Percentiles rank a stretch among this genome's conserved stretches.
phyloP scores from a whole-genome alignment of 2,329 filamentous ascomycete genomes.

The Penicillium janthinellum region DNA sequence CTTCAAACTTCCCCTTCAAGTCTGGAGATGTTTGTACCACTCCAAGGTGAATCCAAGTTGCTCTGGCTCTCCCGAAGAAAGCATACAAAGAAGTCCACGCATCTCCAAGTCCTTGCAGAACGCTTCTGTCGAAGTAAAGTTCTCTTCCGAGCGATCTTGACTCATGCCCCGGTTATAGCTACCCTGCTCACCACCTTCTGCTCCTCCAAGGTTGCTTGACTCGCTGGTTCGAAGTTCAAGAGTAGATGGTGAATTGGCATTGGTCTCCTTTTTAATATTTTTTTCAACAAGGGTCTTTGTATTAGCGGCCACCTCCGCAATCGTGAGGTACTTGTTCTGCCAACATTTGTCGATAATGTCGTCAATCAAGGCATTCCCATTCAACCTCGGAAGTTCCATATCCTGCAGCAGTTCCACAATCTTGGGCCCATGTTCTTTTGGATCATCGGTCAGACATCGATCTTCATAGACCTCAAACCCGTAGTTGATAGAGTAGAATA shows the following conservation, averaged over 20 bases:
- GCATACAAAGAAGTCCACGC: constrained; percentile 28
- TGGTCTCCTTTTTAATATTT: not conserved
- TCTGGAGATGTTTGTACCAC: not conserved
- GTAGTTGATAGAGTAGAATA: constrained; percentile 39
- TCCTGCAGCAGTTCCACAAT: constrained; percentile 29
- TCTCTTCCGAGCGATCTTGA: constrained; percentile 9
- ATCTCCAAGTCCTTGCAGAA: constrained; percentile 30
- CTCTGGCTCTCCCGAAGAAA: constrained; percentile 26
- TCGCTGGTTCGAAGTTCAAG: not conserved
- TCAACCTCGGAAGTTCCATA: constrained; percentile 28
- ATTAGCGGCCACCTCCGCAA: constrained; percentile 23
- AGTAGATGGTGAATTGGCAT: not conserved
- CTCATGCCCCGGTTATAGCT: not conserved
- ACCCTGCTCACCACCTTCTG: not conserved
- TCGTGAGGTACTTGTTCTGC: constrained; percentile 26
- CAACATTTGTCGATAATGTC: constrained; percentile 28
- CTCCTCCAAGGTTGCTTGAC: not conserved
- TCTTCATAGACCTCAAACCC: constrained; percentile 36
- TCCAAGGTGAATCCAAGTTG: constrained; percentile 27
- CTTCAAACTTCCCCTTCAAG: not conserved
- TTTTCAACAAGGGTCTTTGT: constrained; percentile 13
- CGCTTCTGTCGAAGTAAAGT: constrained; percentile 23
- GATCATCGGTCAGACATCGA: constrained; percentile 28
- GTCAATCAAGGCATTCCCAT: constrained; percentile 31
- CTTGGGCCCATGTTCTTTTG: constrained; percentile 27